A percentile compares a stretch with the other conserved stretches of the same genome.
Evolutionary conservation across 352 stramenopile genomes (phyloP).

Genomic region (Globisporangium echinulatum): DNA sequence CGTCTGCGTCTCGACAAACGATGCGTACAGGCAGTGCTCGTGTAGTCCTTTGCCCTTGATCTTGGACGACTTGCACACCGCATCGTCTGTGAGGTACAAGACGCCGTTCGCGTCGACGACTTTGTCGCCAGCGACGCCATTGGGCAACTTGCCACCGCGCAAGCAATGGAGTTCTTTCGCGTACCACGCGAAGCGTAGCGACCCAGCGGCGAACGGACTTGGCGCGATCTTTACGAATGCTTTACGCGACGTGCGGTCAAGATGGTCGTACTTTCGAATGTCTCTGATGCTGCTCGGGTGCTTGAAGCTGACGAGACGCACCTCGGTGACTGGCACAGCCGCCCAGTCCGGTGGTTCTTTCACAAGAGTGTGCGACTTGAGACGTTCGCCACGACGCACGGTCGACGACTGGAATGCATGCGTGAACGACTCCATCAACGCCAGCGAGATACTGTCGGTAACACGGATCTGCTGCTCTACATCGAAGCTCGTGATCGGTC

Average conservation of each 20-base stretch:
- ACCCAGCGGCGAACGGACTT: slow-evolving; percentile 31
- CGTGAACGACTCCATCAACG: no score
- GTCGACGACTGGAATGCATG: no score
- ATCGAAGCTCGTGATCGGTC: background rate
- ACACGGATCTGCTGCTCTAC: background rate
- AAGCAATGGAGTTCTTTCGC: slow-evolving; percentile 12
- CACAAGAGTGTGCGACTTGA: background rate
- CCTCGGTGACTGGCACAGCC: background rate
- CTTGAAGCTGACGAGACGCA: background rate
- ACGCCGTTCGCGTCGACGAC: background rate
- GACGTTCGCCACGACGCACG: no score
- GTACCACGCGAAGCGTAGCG: slow-evolving; percentile 28
- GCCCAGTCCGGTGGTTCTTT: background rate
- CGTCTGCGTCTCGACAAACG: slow-evolving; percentile 29
- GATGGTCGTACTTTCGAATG: background rate
- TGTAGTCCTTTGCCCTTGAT: background rate
- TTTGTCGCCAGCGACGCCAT: background rate
- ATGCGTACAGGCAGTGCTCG: slow-evolving; percentile 26
- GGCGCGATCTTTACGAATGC: slow-evolving; percentile 22
- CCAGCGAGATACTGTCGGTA: background rate
- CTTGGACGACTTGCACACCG: slow-evolving; percentile 2
- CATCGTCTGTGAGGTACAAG: background rate
- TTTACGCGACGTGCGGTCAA: background rate
- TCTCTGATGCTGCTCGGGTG: background rate
- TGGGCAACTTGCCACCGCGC: background rate